Percentiles rank a stretch among this genome's conserved stretches.
Conservation (phyloP, 257 asterid genomes). For the Penstemon davidsonii region DNA sequence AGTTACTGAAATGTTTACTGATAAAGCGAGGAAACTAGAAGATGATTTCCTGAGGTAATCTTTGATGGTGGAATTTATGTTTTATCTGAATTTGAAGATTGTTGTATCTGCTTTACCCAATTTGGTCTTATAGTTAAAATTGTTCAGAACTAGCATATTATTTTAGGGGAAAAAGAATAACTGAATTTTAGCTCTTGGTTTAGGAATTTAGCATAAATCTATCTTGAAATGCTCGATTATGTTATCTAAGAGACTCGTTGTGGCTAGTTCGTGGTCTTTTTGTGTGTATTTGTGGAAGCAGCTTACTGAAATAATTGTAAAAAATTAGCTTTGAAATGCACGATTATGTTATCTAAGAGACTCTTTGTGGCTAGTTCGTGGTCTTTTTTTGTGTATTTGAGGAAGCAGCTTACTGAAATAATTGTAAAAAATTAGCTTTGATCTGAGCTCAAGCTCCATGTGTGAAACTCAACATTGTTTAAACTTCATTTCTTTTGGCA, state of each 20-base stretch:
- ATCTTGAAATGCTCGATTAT: not conserved
- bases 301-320: no score
- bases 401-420: not conserved
- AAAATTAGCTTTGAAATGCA: not conserved
- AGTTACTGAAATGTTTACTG: constrained; percentile 43
- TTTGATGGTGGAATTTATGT: constrained; percentile 6
- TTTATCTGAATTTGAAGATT: not conserved
- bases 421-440: not conserved
- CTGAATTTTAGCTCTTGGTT: constrained; percentile 6
- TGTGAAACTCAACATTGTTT: not conserved
- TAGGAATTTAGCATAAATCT: not conserved
- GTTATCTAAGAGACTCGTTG: not conserved
- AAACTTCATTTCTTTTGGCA: not conserved
- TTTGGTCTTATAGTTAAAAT: constrained; percentile 9
- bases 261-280: not conserved
- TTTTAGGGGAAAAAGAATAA: not conserved
- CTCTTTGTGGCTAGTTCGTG: no score
- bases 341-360: not conserved
- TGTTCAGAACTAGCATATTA: not conserved
- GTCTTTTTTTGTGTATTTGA: no score
- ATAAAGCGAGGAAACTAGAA: constrained; percentile 63
- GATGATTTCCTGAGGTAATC: constrained; percentile 64
- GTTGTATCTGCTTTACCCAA: not conserved
- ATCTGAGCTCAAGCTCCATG: constrained; percentile 1
- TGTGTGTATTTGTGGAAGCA: not conserved